Conservation (phyloP, 2,329 filamentous ascomycete species). For the Iodosphaeria phyllophila region DNA sequence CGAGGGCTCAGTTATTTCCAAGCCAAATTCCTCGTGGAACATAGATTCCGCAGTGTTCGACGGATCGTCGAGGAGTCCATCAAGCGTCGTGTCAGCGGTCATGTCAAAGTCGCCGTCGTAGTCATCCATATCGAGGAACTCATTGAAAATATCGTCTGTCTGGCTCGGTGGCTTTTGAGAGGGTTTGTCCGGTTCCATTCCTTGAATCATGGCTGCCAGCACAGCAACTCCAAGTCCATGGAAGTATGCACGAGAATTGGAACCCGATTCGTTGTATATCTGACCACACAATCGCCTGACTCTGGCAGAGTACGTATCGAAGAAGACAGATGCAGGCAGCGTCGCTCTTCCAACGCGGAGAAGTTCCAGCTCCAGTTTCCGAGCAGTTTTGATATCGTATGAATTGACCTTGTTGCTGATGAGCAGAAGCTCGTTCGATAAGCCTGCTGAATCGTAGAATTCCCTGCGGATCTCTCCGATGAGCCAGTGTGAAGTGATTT, state of each 20-base stretch:
- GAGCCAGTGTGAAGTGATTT: conserved; percentile 17
- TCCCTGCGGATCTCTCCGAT: conserved; percentile 16
- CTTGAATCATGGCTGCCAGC: conserved; percentile 19
- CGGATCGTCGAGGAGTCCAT: too few species aligned
- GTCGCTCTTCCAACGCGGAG: conserved; percentile 30
- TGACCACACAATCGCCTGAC: conserved; percentile 22
- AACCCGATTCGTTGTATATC: conserved; percentile 19
- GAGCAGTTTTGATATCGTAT: conserved; percentile 20
- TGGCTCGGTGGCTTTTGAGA: conserved; percentile 3
- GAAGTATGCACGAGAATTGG: conserved; percentile 19
- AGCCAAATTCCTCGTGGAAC: too few species aligned
- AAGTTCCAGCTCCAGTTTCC: conserved; percentile 31
- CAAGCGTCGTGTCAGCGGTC: too few species aligned
- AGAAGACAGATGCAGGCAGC: conserved; percentile 17
- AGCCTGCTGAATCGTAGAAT: conserved; percentile 10
- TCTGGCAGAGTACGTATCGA: conserved; percentile 20
- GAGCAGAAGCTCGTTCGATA: conserved; percentile 15
- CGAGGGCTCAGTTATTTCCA: too few species aligned
- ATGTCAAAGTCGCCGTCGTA: background rate
- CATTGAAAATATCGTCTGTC: background rate
- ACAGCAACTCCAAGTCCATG: conserved; percentile 21
- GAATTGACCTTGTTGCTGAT: conserved; percentile 17
- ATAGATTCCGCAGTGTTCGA: too few species aligned
- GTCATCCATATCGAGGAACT: conserved; percentile 1
- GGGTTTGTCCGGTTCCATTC: conserved; percentile 5